Base-by-base conservation (phyloP, 306 rosid genomes). In the Casuarina glauca region DNA sequence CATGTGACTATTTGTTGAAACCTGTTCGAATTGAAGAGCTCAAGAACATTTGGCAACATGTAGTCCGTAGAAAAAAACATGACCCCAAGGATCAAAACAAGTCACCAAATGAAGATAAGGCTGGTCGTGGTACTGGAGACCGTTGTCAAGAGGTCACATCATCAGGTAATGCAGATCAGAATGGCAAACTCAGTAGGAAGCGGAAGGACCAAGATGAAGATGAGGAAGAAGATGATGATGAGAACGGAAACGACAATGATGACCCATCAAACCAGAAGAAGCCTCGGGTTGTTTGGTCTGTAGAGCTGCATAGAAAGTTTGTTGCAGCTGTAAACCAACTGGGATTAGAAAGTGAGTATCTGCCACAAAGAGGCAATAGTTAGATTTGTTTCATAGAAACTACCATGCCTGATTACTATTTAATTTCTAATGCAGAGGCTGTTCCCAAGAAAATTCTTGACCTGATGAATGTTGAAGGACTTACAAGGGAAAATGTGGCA, bases 31-130 rank as follows among this genome's bases (percentile, higher is more conserved):
- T 89, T 6, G 94, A 94, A 86, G 90, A 91, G 90, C 84, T 92
- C 55, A 87, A 83, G 84, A 94, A 89, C 82, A 89, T 94, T 71
- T 94, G 98, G 98, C 96, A 91, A 51, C 98, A 94, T 82, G 96
- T 91, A 44, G 51, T 92, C 58, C 82, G 97, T 48, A 82, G 86
- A 80, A 94, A 78, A 86, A 89, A 86, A 84, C 50, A 74, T 26
- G 91, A 90, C 53, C 5, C 83, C 36, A 86, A 82, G 76, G 86
- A 85, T 67, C 83, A 84, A 76, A 85, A 42, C 17, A 85, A 78
- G 82, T 51, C 49, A 54, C 63, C 80, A 35, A 52, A 17, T 58
- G 81, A 76, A 39, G 86, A 80, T 42, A 83, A 81, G 75, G 74
- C 60, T 36, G 67, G 62, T 58, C 57, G 57, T 68, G 79, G 77